Percentiles rank a stretch among this genome's conserved stretches.
phyloP scores from a whole-genome alignment of 2,329 filamentous ascomycete species.

The Triangularia verruculosa region DNA sequence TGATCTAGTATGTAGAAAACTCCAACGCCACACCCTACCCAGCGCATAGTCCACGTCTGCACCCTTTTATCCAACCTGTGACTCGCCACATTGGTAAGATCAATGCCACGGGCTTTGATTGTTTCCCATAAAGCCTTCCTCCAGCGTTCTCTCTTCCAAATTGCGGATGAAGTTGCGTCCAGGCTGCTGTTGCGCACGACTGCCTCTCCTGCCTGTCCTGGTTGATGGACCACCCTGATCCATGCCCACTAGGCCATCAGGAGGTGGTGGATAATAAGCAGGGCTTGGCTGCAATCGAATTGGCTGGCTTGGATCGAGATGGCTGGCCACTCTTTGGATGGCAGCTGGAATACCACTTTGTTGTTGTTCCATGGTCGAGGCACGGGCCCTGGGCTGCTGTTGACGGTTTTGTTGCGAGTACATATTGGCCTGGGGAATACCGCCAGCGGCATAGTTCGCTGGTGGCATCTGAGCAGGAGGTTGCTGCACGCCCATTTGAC shows the following conservation, averaged over 20 bases:
- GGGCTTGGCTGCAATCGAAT: slow-evolving; percentile 93
- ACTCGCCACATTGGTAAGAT: slow-evolving; percentile 18
- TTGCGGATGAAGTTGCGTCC: slow-evolving; percentile 81
- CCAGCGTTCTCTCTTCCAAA: slow-evolving; percentile 87
- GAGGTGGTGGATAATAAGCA: slow-evolving; percentile 92
- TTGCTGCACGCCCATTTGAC: slow-evolving; percentile 69
- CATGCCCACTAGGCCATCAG: slow-evolving; percentile 71
- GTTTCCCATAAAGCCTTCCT: slow-evolving; percentile 75
- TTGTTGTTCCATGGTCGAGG: slow-evolving; percentile 94
- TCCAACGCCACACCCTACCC: neutral
- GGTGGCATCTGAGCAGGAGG: slow-evolving; percentile 63
- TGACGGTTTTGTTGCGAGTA: slow-evolving; percentile 69
- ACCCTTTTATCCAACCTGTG: slow-evolving; percentile 9
- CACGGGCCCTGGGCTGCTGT: slow-evolving; percentile 71
- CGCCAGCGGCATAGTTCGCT: slow-evolving; percentile 56
- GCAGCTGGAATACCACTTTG: slow-evolving; percentile 88
- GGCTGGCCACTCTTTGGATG: slow-evolving; percentile 91
- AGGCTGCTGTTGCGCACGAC: slow-evolving; percentile 63
- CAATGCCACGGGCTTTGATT: slow-evolving; percentile 67
- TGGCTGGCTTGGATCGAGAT: slow-evolving; percentile 89
- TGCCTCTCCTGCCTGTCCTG: slow-evolving; percentile 67
- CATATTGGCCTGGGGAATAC: slow-evolving; percentile 49
- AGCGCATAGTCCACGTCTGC: neutral
- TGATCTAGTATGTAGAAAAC: neutral
- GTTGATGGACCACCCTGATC: slow-evolving; percentile 52